A percentile compares a stretch with the other conserved stretches of the same genome.
Evolutionary conservation across 2,329 filamentous ascomycete genomes (phyloP).

Genomic region (Metarhizium brunneum): DNA sequence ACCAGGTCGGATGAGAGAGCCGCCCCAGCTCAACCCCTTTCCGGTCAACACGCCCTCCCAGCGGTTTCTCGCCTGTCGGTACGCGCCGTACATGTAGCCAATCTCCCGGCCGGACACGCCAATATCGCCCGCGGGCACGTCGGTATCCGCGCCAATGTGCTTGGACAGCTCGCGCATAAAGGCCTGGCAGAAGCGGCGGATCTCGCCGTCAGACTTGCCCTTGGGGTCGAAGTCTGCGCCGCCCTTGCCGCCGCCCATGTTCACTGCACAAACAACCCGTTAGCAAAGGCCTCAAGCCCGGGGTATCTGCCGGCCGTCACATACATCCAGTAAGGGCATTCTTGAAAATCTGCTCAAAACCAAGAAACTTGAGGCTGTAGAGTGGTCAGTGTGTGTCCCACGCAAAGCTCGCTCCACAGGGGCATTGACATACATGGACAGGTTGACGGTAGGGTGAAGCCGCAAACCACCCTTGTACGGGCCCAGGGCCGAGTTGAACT

Average conservation of each 20-base stretch:
- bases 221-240: slow-evolving; percentile 98
- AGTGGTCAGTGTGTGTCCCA: slow-evolving; percentile 14
- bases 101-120: slow-evolving; percentile 89
- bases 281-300: neutral
- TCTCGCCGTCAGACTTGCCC: slow-evolving; percentile 95
- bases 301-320: slow-evolving; percentile 24
- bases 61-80: slow-evolving; percentile 77
- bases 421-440: slow-evolving; percentile 43
- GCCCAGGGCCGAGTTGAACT: slow-evolving; percentile 96
- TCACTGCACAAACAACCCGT: slow-evolving; percentile 23
- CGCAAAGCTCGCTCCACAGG: neutral
- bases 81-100: slow-evolving; percentile 89
- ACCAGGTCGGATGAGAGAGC: slow-evolving; percentile 77
- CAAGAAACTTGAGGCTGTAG: slow-evolving; percentile 78
- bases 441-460: slow-evolving; percentile 83
- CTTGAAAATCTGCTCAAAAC: slow-evolving; percentile 99
- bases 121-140: slow-evolving; percentile 95
- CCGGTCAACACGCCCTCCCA: slow-evolving; percentile 96
- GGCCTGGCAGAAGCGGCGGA: slow-evolving; percentile 88
- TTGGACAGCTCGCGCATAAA: slow-evolving; percentile 96
- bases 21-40: slow-evolving; percentile 90
- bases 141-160: slow-evolving; percentile 93
- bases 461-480: slow-evolving; percentile 97
- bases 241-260: slow-evolving; percentile 94
- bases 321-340: slow-evolving; percentile 92